Conservation (phyloP, 1,284 basidiomycete species). For the Coriolopsis trogii region DNA sequence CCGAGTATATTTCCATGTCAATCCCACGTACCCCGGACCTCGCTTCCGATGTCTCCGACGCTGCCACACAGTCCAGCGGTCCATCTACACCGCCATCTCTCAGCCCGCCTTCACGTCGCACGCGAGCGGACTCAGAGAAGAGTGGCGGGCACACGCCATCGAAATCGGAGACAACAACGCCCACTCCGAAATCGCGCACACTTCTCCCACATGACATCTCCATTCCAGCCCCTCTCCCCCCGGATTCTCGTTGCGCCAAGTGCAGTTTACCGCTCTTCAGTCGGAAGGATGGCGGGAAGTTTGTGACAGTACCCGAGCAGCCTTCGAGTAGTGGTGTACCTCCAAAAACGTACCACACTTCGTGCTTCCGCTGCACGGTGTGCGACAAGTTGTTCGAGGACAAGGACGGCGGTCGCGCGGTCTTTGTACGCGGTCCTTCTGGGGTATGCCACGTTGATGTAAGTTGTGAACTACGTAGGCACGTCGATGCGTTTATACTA, state of each 20-base stretch:
- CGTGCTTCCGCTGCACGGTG: conserved; percentile 72
- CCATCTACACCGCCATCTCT: conserved; percentile 56
- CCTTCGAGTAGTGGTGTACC: conserved; percentile 41
- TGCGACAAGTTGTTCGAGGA: conserved; percentile 69
- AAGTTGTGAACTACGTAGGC: conserved; percentile 21
- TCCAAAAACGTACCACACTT: conserved; percentile 65
- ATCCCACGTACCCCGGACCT: conserved; percentile 60
- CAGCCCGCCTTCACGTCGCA: conserved; percentile 34
- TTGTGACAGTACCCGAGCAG: conserved; percentile 69
- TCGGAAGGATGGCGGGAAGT: conserved; percentile 54
- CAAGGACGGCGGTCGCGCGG: conserved; percentile 57
- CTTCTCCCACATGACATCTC: conserved; percentile 23
- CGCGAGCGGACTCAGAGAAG: conserved; percentile 10
- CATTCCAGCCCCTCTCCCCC: conserved; percentile 28
- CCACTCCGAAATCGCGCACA: conserved; percentile 28
- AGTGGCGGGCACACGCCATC: conserved; percentile 1
- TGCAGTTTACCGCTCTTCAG: conserved; percentile 63
- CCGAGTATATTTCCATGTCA: conserved; percentile 32
- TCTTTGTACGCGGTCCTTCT: conserved; percentile 63
- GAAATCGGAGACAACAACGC: conserved; percentile 20
- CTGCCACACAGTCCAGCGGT: conserved; percentile 55
- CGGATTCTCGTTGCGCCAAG: conserved; percentile 48
- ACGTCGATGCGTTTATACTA: conserved; percentile 13
- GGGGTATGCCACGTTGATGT: conserved; percentile 78
- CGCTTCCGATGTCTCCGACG: conserved; percentile 62